phyloP scores from a whole-genome alignment of 106 monocot species.

The Acorus gramineus region DNA sequence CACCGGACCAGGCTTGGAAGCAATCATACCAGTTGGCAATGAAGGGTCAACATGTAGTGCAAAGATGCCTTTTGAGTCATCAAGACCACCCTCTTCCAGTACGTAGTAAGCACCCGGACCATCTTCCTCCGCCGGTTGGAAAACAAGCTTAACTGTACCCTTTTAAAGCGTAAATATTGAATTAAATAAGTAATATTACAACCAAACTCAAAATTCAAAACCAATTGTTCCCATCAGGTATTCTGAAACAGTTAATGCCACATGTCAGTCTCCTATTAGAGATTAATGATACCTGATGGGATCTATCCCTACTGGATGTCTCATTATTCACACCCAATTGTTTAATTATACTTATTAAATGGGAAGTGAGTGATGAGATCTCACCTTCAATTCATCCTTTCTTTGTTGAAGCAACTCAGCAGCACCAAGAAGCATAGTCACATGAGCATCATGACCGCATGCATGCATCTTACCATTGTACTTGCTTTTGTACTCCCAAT shows the following conservation, averaged over 20 bases:
- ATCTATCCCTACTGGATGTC: too few relatives aligned
- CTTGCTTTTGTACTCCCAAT: constrained; percentile 85
- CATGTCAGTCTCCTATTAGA: too few relatives aligned
- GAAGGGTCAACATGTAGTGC: constrained; percentile 40
- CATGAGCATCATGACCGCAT: constrained; percentile 92
- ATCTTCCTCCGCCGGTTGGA: constrained; percentile 74
- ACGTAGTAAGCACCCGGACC: constrained; percentile 45
- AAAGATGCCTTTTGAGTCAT: constrained; percentile 41
- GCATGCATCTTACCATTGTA: constrained; percentile 82
- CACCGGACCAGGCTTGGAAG: constrained; percentile 31
- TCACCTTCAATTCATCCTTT: constrained; percentile 57
- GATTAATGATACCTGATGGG: too few relatives aligned
- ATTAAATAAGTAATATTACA: too few relatives aligned
- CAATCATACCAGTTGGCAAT: constrained; percentile 21
- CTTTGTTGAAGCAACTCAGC: constrained; percentile 63
- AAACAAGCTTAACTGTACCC: constrained; percentile 74
- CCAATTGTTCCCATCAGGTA: too few relatives aligned
- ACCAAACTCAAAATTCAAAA: too few relatives aligned
- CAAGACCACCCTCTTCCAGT: constrained; percentile 44
- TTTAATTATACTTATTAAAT: too few relatives aligned
- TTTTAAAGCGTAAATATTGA: neutral
- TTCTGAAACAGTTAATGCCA: too few relatives aligned
- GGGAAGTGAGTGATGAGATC: too few relatives aligned
- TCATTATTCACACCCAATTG: too few relatives aligned
- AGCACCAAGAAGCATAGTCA: constrained; percentile 86